A percentile compares a stretch with the other conserved stretches of the same genome.
phyloP scores from a whole-genome alignment of 169 alveolate species.

The Plasmodium fragile region DNA sequence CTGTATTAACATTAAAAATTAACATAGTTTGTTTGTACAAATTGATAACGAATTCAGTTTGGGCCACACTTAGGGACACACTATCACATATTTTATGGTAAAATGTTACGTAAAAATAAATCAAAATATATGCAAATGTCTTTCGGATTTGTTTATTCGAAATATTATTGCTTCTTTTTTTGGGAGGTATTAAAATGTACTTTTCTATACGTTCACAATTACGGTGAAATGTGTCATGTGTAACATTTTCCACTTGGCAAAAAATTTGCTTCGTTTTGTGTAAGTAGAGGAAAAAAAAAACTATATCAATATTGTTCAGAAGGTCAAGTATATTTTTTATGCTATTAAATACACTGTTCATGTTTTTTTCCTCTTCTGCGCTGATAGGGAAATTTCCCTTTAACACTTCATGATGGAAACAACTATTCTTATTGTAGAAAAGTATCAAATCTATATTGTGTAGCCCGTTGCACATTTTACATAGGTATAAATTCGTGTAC shows the following conservation, averaged over 20 bases:
- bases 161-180: neutral
- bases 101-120: slow-evolving; percentile 56
- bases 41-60: slow-evolving; percentile 3
- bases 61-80: neutral
- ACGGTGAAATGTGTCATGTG: slow-evolving; percentile 12
- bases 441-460: slow-evolving; percentile 73
- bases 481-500: slow-evolving; percentile 44
- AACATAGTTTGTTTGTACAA: slow-evolving; percentile 21
- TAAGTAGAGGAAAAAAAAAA: slow-evolving; percentile 48
- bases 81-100: slow-evolving; percentile 24
- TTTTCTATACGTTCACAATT: slow-evolving; percentile 42
- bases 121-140: slow-evolving; percentile 3
- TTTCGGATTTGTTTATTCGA: slow-evolving; percentile 11
- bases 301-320: slow-evolving; percentile 48
- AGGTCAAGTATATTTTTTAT: slow-evolving; percentile 17
- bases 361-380: slow-evolving; percentile 17
- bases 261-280: slow-evolving; percentile 19
- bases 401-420: slow-evolving; percentile 34
- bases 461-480: slow-evolving; percentile 60
- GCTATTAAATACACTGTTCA: slow-evolving; percentile 3
- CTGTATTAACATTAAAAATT: neutral
- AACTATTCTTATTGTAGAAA: slow-evolving; percentile 47
- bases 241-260: neutral
- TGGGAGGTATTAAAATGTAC: slow-evolving; percentile 8
- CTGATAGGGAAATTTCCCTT: neutral